Evolutionary conservation across 2,329 filamentous ascomycete species (phyloP).

Genomic region (Hypoxylon sp.): DNA sequence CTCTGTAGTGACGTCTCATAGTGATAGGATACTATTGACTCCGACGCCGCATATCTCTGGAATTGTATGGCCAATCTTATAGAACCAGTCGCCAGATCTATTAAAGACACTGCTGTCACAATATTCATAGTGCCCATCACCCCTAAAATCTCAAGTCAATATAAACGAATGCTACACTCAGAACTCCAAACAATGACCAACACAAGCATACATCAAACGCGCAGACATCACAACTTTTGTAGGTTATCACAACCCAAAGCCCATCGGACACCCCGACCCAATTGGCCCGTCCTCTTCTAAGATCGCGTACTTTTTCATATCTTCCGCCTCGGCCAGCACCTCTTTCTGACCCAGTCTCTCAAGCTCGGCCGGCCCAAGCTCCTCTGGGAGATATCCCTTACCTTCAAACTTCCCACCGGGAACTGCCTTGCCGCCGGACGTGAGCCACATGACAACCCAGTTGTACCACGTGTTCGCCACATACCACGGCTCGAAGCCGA

Average conservation of each 20-base stretch:
- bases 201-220: too few relatives aligned
- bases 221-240: too few relatives aligned
- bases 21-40: too few relatives aligned
- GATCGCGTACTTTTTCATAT: slow-evolving; percentile 31
- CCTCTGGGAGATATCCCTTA: slow-evolving; percentile 35
- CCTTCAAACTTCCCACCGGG: slow-evolving; percentile 31
- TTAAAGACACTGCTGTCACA: too few relatives aligned
- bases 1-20: too few relatives aligned
- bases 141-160: too few relatives aligned
- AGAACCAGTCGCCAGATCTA: too few relatives aligned
- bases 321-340: slow-evolving; percentile 29
- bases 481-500: slow-evolving; percentile 42
- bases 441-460: slow-evolving; percentile 28
- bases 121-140: too few relatives aligned
- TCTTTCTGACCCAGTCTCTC: slow-evolving; percentile 28
- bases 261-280: slow-evolving; percentile 36
- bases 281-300: slow-evolving; percentile 10
- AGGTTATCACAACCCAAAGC: slow-evolving; percentile 20
- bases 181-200: too few relatives aligned
- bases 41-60: too few relatives aligned
- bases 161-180: too few relatives aligned
- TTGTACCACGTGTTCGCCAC: slow-evolving; percentile 39
- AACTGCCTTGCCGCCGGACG: slow-evolving; percentile 22
- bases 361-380: slow-evolving; percentile 36
- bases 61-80: too few relatives aligned